These are phyloP conservation scores for Gypsophila paniculata DNA, from an alignment of 179 eudicot species.

Conservation along the genomic window DNA sequence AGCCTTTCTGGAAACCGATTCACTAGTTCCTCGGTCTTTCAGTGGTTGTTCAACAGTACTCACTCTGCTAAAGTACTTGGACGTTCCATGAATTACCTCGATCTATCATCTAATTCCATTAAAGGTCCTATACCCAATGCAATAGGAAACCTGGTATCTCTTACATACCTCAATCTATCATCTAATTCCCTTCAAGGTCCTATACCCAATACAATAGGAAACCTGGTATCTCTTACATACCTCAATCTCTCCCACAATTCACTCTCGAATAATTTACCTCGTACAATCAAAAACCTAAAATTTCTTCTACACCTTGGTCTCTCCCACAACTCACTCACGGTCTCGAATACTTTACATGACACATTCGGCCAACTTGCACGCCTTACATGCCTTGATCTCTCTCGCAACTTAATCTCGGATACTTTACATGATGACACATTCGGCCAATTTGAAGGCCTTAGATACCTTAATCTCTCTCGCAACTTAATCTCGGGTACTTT, in stretches of 20 bases:
- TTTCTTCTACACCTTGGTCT: conserved; percentile 15
- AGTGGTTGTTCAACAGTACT: neutral
- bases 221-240: conserved; percentile 10
- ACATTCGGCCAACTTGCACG: neutral
- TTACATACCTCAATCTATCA: conserved; percentile 14
- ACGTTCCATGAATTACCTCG: neutral
- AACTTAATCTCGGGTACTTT: conserved; percentile 2
- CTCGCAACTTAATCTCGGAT: neutral
- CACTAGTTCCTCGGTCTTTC: too few species aligned
- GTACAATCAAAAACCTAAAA: neutral
- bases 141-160: conserved; percentile 12
- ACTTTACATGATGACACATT: neutral
- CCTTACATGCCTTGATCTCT: neutral
- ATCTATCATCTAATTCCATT: neutral
- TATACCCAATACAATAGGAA: conserved; percentile 12
- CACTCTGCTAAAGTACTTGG: neutral
- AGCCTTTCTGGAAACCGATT: too few species aligned
- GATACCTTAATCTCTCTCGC: neutral
- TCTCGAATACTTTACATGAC: conserved; percentile 9
- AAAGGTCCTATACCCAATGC: conserved; percentile 8
- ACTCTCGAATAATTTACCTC: conserved; percentile 7
- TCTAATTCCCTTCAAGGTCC: neutral
- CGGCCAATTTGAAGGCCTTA: neutral
- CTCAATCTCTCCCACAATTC: conserved; percentile 14
- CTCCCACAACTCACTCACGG: conserved; percentile 10